Conservation (phyloP, 257 asterid species). For the Jasminum sambac region DNA sequence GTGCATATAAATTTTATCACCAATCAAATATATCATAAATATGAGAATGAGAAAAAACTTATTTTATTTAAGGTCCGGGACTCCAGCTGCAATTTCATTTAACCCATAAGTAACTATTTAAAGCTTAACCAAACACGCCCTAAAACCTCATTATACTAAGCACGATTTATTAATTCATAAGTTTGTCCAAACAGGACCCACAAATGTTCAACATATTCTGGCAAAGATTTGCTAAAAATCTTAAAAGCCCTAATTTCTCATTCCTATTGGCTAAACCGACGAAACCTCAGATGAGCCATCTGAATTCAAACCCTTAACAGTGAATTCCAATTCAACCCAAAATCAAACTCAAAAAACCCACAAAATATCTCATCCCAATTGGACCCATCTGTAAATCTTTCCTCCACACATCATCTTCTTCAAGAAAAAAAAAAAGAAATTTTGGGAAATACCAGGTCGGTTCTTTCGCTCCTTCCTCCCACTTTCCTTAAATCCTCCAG, state of each 20-base stretch:
- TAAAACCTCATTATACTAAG: background rate
- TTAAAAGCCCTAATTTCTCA: background rate
- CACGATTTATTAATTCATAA: conserved; percentile 33
- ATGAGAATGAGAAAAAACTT: too few species aligned
- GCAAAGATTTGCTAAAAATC: conserved; percentile 16
- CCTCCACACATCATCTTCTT: conserved; percentile 9
- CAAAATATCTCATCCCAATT: conserved; percentile 29
- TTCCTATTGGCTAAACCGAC: conserved; percentile 28
- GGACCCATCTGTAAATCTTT: conserved; percentile 21
- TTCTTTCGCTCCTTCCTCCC: background rate
- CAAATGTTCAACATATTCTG: background rate
- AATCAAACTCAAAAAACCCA: background rate
- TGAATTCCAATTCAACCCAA: background rate
- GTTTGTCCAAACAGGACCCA: background rate
- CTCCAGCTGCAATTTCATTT: too few species aligned
- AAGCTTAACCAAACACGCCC: background rate
- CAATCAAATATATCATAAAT: too few species aligned
- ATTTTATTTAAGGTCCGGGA: too few species aligned
- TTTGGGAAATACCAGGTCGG: background rate
- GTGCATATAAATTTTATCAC: too few species aligned
- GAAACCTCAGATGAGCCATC: conserved; percentile 28
- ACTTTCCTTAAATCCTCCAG: background rate
- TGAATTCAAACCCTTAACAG: conserved; percentile 24
- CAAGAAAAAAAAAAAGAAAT: background rate
- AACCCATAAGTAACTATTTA: background rate